Percentiles rank a stretch among this genome's conserved stretches.
phyloP scores from a whole-genome alignment of 1,139 yeast genomes.

The Suhomyces bolitotheri region DNA sequence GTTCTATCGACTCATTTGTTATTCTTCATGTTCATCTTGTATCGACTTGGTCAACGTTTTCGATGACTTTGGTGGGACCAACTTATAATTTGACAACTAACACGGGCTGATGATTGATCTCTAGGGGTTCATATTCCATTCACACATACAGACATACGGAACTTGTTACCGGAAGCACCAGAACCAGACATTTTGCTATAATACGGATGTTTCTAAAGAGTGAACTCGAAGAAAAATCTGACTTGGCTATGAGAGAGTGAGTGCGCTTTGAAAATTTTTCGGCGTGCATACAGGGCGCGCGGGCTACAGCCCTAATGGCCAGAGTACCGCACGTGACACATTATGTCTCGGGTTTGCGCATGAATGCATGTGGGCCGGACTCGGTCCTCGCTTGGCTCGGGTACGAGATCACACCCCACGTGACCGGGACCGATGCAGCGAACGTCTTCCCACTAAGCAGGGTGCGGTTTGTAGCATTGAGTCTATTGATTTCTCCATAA shows the following conservation, averaged over 20 bases:
- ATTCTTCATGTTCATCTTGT: too few relatives aligned
- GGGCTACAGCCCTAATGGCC: slow-evolving; percentile 10
- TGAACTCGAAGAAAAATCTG: slow-evolving; percentile 7
- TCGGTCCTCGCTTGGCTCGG: too few relatives aligned
- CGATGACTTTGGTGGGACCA: too few relatives aligned
- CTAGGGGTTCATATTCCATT: background rate
- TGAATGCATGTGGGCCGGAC: background rate
- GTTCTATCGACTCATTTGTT: too few relatives aligned
- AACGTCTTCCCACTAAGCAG: slow-evolving; percentile 1
- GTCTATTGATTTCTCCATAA: background rate
- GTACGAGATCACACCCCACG: too few relatives aligned
- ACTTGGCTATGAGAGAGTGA: slow-evolving; percentile 4
- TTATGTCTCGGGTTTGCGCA: background rate
- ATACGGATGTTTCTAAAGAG: slow-evolving; percentile 13
- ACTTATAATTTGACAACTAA: too few relatives aligned
- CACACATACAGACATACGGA: slow-evolving; percentile 94
- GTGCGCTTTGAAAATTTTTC: slow-evolving; percentile 11
- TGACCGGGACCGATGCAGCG: too few relatives aligned
- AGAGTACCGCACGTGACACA: slow-evolving; percentile 1
- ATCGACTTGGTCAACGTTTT: too few relatives aligned
- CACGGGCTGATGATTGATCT: background rate
- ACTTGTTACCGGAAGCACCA: slow-evolving; percentile 99
- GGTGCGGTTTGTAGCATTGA: slow-evolving; percentile 1
- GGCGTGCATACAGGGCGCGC: slow-evolving; percentile 4
- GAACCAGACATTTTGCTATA: slow-evolving; percentile 65